phyloP scores from a whole-genome alignment of 179 eudicot genomes.

The Silene vulgaris region DNA sequence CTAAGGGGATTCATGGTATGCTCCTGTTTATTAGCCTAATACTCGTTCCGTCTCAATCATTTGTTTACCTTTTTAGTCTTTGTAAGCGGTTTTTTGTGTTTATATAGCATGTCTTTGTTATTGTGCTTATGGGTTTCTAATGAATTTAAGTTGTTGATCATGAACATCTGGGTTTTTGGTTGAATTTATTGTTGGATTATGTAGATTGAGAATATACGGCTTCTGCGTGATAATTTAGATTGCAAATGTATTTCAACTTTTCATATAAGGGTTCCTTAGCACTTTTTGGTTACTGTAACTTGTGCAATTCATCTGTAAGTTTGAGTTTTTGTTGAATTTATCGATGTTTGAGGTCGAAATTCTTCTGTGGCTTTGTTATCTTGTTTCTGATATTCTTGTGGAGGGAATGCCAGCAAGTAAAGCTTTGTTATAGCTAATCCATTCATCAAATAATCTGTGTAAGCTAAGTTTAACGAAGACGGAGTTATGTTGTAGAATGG shows the following conservation, averaged over 20 bases:
- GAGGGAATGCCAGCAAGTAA: not conserved
- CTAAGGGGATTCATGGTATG: constrained; percentile 60
- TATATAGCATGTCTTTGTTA: constrained; percentile 22
- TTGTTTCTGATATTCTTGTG: constrained; percentile 11
- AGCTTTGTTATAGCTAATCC: not conserved
- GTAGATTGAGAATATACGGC: constrained; percentile 25
- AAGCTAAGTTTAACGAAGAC: not conserved
- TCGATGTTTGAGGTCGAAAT: not conserved
- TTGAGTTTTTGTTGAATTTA: not conserved
- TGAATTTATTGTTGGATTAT: constrained; percentile 27
- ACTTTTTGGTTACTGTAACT: constrained; percentile 18
- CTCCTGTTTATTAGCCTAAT: constrained; percentile 8
- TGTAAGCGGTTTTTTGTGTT: not conserved
- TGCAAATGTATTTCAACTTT: constrained; percentile 13
- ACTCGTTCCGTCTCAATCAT: not conserved
- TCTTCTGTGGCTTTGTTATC: not conserved
- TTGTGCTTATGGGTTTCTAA: constrained; percentile 19
- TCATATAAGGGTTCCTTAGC: constrained; percentile 25
- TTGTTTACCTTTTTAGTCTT: constrained; percentile 6
- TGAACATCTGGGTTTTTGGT: constrained; percentile 28
- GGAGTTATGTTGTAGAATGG: constrained; percentile 10
- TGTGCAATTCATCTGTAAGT: constrained; percentile 8
- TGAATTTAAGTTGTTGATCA: constrained; percentile 16
- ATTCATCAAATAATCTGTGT: not conserved
- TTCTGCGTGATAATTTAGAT: constrained; percentile 23